Evolutionary conservation across 352 stramenopile genomes (phyloP).

Genomic region (Achlya hypogyna): DNA sequence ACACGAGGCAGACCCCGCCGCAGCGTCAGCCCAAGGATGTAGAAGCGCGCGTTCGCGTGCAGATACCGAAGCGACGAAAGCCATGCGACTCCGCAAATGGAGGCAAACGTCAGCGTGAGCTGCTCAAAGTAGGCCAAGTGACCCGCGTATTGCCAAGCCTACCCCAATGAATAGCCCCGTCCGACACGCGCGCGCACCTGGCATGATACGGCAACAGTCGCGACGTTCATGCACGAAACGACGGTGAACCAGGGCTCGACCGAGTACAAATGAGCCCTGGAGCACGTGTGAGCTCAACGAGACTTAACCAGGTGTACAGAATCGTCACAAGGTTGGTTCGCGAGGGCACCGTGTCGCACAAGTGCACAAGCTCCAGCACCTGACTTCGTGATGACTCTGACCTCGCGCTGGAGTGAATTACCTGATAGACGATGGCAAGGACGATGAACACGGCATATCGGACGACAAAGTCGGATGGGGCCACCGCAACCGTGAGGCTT

Average conservation of each 20-base stretch:
- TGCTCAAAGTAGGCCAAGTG: slow-evolving; percentile 40
- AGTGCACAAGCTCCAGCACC: neutral
- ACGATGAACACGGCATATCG: slow-evolving; percentile 6
- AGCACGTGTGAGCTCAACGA: neutral
- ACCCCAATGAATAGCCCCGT: neutral
- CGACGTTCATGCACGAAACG: slow-evolving; percentile 39
- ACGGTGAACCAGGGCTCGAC: slow-evolving; percentile 48
- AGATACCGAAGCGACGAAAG: slow-evolving; percentile 65
- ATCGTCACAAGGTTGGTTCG: neutral
- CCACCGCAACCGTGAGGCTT: slow-evolving; percentile 30
- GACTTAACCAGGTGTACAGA: neutral
- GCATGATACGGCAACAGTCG: slow-evolving; percentile 40
- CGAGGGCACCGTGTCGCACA: neutral
- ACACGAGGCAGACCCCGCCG: slow-evolving; percentile 55
- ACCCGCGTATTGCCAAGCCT: slow-evolving; percentile 45
- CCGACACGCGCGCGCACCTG: neutral
- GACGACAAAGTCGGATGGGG: slow-evolving; percentile 23
- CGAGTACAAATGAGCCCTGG: slow-evolving; percentile 8
- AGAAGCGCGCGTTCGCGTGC: slow-evolving; percentile 53
- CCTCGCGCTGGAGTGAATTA: slow-evolving; percentile 20
- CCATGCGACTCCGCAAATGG: slow-evolving; percentile 67
- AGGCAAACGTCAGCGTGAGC: slow-evolving; percentile 51
- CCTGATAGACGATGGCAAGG: neutral
- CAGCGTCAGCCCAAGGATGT: slow-evolving; percentile 72
- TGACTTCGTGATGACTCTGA: neutral